phyloP scores from a whole-genome alignment of 495 filamentous ascomycete species.

The Penicillium coprophilum region DNA sequence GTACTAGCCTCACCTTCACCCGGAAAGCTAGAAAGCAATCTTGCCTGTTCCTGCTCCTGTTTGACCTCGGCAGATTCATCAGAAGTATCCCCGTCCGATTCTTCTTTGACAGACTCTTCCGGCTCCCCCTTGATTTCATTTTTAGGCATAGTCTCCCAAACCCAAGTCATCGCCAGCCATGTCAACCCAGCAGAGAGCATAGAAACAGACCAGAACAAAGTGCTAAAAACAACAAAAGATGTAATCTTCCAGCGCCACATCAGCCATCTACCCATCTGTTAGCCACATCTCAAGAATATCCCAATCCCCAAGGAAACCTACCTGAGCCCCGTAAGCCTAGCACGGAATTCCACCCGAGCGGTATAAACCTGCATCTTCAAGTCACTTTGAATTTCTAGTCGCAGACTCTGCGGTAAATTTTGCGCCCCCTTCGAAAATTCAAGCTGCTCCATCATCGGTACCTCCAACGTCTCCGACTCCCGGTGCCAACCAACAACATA shows the following conservation, averaged over 20 bases:
- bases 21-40: slow-evolving; percentile 23
- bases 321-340: slow-evolving; percentile 70
- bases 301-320: slow-evolving; percentile 27
- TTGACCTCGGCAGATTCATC: slow-evolving; percentile 20
- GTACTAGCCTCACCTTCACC: slow-evolving; percentile 19
- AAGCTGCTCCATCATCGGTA: slow-evolving; percentile 70
- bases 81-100: slow-evolving; percentile 21
- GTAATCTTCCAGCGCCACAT: slow-evolving; percentile 79
- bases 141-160: slow-evolving; percentile 29
- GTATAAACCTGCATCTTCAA: slow-evolving; percentile 72
- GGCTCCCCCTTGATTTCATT: slow-evolving; percentile 30
- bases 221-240: slow-evolving; percentile 64
- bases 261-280: slow-evolving; percentile 55
- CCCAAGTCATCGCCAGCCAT: slow-evolving; percentile 54
- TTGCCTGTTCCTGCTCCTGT: slow-evolving; percentile 17
- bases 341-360: slow-evolving; percentile 63
- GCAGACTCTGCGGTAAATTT: slow-evolving; percentile 56
- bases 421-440: slow-evolving; percentile 58
- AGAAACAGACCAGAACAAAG: slow-evolving; percentile 71
- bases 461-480: slow-evolving; percentile 56
- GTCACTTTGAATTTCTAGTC: slow-evolving; percentile 66
- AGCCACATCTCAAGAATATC: slow-evolving; percentile 9
- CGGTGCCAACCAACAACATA: slow-evolving; percentile 58
- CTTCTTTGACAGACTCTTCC: slow-evolving; percentile 32
- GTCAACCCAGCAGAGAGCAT: slow-evolving; percentile 58